Evolutionary conservation across 1,284 basidiomycete species (phyloP).

Genomic region (Trametes polyzona): DNA sequence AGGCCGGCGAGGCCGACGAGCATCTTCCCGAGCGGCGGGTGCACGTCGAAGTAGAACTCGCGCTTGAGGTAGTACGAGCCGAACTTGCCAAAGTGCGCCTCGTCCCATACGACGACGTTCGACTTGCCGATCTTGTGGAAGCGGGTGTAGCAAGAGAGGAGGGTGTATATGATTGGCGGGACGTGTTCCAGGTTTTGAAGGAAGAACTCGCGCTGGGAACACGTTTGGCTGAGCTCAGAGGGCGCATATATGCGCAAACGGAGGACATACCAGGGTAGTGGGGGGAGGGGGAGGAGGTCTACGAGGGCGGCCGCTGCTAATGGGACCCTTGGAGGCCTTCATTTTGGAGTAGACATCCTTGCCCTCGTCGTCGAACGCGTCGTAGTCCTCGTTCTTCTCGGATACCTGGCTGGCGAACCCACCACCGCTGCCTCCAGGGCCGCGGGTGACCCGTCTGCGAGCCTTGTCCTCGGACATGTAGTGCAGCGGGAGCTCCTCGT

Average conservation of each 20-base stretch:
- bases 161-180: constrained; percentile 86
- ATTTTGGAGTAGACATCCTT: constrained; percentile 78
- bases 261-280: constrained; percentile 63
- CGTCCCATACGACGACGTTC: constrained; percentile 95
- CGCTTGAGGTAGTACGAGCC: constrained; percentile 96
- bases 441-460: constrained; percentile 58
- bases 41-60: constrained; percentile 97
- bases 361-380: constrained; percentile 63
- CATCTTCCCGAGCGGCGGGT: constrained; percentile 99
- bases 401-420: constrained; percentile 41
- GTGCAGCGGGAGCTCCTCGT: constrained; percentile 68
- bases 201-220: constrained; percentile 71
- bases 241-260: constrained; percentile 2
- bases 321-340: constrained; percentile 48
- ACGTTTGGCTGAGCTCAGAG: not conserved
- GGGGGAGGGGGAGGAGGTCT: constrained; percentile 67
- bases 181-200: constrained; percentile 85
- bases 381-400: constrained; percentile 38
- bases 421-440: constrained; percentile 41
- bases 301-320: constrained; percentile 64
- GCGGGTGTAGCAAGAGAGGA: constrained; percentile 92
- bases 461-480: constrained; percentile 74
- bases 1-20: constrained; percentile 93
- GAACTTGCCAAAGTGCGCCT: constrained; percentile 98
- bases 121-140: constrained; percentile 94